Evolutionary conservation across 371 early-diverging fungal species (phyloP).

Genomic region (Saksenaea oblongispora): DNA sequence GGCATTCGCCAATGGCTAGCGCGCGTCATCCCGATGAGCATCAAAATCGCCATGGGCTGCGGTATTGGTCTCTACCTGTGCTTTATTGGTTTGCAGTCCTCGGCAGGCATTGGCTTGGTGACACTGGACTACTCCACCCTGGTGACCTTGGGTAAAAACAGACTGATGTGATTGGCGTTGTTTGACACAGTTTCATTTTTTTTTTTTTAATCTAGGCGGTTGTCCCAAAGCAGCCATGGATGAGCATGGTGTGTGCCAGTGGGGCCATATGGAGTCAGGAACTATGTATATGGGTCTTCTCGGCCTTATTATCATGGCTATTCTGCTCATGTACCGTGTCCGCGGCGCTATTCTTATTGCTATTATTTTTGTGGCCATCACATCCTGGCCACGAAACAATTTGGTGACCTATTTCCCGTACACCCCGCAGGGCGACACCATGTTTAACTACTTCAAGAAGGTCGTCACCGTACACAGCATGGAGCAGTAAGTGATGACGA

Average conservation of each 20-base stretch:
- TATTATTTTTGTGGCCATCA: slow-evolving; percentile 68
- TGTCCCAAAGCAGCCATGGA: slow-evolving; percentile 59
- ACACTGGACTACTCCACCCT: slow-evolving; percentile 61
- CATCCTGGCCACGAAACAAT: slow-evolving; percentile 67
- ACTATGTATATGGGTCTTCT: slow-evolving; percentile 77
- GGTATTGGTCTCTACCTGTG: slow-evolving; percentile 80
- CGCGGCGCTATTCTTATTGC: slow-evolving; percentile 76
- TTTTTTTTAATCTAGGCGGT: slow-evolving; percentile 27
- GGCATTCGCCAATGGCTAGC: slow-evolving; percentile 83
- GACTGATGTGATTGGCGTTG: neutral
- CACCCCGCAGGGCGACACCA: slow-evolving; percentile 59
- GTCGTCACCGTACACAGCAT: slow-evolving; percentile 70
- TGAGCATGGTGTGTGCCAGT: slow-evolving; percentile 50
- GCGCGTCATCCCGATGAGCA: slow-evolving; percentile 67
- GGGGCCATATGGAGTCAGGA: slow-evolving; percentile 66
- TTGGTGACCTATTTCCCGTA: slow-evolving; percentile 75
- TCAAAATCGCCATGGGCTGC: slow-evolving; percentile 74
- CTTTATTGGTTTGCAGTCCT: slow-evolving; percentile 75
- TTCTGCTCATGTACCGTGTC: slow-evolving; percentile 65
- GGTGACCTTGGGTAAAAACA: slow-evolving; percentile 55
- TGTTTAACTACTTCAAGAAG: slow-evolving; percentile 72
- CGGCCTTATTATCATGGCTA: slow-evolving; percentile 69
- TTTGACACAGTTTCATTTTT: neutral
- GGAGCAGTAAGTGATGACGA: slow-evolving; percentile 29
- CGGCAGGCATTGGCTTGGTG: slow-evolving; percentile 79